These are phyloP conservation scores for Sordariomycetes sp. DNA, from an alignment of 2,329 filamentous ascomycete species.

Conservation along the genomic window DNA sequence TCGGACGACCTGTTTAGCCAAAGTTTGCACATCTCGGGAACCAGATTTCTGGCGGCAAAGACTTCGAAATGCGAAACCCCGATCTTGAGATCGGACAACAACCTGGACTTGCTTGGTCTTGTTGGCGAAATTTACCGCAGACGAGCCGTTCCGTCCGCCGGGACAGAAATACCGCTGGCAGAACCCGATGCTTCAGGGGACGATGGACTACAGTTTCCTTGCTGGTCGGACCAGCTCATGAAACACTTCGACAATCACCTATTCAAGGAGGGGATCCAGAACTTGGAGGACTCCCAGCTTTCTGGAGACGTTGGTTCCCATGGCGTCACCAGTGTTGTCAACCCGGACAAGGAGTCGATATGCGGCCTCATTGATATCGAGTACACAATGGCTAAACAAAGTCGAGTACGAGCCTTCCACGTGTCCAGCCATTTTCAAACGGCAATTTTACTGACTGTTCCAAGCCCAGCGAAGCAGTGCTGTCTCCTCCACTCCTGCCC, in stretches of 20 bases:
- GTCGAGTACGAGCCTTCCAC: neutral
- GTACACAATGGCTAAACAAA: neutral
- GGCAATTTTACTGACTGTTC: neutral
- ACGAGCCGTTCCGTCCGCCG: neutral
- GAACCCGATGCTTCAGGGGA: conserved; percentile 8
- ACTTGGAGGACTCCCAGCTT: neutral
- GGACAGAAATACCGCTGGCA: neutral
- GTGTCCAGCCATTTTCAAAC: neutral
- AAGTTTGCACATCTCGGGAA: neutral
- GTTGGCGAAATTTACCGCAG: neutral
- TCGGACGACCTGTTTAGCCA: neutral
- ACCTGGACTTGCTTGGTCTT: neutral
- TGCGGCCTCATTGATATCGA: neutral
- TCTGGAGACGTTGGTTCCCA: neutral
- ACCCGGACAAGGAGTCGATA: neutral
- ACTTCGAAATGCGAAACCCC: neutral
- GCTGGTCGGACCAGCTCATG: conserved; percentile 4
- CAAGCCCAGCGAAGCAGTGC: neutral
- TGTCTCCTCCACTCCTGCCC: neutral
- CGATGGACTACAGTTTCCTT: conserved; percentile 7
- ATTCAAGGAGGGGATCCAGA: conserved; percentile 4
- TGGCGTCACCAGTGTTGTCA: neutral
- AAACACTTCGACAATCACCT: conserved; percentile 4
- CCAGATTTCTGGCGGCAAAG: neutral
- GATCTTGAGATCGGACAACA: neutral